Evolutionary conservation across 352 stramenopile genomes (phyloP).

Genomic region (Phytophthora hibernalis): DNA sequence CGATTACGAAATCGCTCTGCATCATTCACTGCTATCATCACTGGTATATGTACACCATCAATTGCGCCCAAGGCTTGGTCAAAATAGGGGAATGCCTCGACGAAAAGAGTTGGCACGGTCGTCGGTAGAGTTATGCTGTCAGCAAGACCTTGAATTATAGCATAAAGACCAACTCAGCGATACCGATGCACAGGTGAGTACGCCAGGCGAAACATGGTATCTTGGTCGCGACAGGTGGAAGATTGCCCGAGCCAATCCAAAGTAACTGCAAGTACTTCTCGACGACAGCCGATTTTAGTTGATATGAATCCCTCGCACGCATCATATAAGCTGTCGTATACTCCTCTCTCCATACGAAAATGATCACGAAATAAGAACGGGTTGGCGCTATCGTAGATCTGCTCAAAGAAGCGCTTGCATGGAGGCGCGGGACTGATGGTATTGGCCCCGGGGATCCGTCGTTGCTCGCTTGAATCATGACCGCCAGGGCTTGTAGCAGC

Average conservation of each 20-base stretch:
- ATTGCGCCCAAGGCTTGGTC: constrained; percentile 16
- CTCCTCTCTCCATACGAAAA: constrained; percentile 8
- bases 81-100: neutral
- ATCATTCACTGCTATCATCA: neutral
- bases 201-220: neutral
- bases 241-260: constrained; percentile 5
- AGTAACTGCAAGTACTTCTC: neutral
- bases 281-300: neutral
- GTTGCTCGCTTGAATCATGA: no score
- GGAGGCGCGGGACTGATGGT: no score
- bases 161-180: neutral
- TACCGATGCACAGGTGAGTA: constrained; percentile 8
- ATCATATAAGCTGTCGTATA: neutral
- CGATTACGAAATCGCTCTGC: constrained; percentile 2
- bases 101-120: neutral
- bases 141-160: neutral
- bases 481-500: no score
- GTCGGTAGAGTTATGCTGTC: neutral
- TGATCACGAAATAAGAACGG: neutral
- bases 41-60: constrained; percentile 13
- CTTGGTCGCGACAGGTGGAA: constrained; percentile 1
- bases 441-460: no score
- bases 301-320: neutral
- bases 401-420: neutral
- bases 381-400: neutral